Percentiles rank a stretch among this genome's conserved stretches.
Evolutionary conservation across 2,329 filamentous ascomycete species (phyloP).

Genomic region (Aspergillus hiratsukae): DNA sequence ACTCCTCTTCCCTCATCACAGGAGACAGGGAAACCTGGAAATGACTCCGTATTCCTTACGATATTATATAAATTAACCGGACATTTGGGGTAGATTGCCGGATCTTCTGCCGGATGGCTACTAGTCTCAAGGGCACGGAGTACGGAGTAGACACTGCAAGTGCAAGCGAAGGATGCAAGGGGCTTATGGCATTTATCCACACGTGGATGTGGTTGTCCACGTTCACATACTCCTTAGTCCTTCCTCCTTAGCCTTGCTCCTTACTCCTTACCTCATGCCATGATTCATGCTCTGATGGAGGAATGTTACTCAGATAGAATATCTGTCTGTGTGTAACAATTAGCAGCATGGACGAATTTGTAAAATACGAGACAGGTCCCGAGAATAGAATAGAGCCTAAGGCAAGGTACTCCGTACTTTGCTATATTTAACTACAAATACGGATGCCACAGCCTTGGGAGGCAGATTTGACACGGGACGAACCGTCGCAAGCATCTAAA

Average conservation of each 20-base stretch:
- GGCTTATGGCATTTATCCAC: background rate
- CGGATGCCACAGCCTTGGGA: background rate
- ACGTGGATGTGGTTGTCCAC: background rate
- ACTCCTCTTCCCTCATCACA: background rate
- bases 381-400: background rate
- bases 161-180: background rate
- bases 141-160: background rate
- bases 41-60: background rate
- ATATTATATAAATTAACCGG: background rate
- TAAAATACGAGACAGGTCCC: background rate
- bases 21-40: background rate
- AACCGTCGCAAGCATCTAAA: background rate
- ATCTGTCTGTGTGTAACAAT: background rate
- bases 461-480: background rate
- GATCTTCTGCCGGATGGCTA: background rate
- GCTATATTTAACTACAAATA: background rate
- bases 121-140: too few species aligned
- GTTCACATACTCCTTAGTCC: too few species aligned
- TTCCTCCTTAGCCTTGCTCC: background rate
- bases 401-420: too few species aligned
- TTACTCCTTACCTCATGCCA: background rate
- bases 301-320: background rate
- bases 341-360: background rate
- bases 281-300: background rate
- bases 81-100: background rate